Evolutionary conservation across 2,329 filamentous ascomycete species (phyloP).

Genomic region (Ophiosphaerella narmari): DNA sequence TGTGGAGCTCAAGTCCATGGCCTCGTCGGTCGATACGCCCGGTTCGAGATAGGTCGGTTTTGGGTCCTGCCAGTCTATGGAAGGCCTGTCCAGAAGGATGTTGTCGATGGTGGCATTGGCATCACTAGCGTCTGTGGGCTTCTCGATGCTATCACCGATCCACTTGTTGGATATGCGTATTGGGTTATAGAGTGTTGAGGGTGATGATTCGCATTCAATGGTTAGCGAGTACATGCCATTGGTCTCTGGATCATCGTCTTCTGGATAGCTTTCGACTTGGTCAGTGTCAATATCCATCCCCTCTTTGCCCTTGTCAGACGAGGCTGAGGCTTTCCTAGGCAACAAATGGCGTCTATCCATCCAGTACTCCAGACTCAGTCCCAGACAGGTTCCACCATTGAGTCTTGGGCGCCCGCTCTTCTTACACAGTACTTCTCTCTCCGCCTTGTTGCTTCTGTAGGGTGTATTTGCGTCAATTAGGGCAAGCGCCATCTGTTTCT

Average conservation of each 20-base stretch:
- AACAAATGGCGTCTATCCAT: constrained; percentile 62
- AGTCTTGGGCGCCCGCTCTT: constrained; percentile 72
- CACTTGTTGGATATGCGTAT: constrained; percentile 74
- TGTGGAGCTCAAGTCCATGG: constrained; percentile 60
- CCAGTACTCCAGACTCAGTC: constrained; percentile 79
- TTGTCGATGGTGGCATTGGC: constrained; percentile 41
- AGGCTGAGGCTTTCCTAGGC: constrained; percentile 15
- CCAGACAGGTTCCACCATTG: constrained; percentile 69
- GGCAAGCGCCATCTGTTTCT: constrained; percentile 56
- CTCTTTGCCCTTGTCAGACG: constrained; percentile 44
- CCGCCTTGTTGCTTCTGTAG: constrained; percentile 53
- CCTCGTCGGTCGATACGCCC: constrained; percentile 45
- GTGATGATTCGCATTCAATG: constrained; percentile 64
- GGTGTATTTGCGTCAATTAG: constrained; percentile 45
- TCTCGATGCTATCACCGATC: constrained; percentile 71
- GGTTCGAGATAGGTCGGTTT: constrained; percentile 60
- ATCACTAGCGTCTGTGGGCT: constrained; percentile 50
- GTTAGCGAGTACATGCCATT: constrained; percentile 68
- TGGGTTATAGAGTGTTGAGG: constrained; percentile 58
- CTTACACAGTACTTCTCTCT: constrained; percentile 67
- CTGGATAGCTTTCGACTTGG: constrained; percentile 21
- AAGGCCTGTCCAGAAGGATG: constrained; percentile 51
- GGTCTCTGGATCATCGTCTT: constrained; percentile 46
- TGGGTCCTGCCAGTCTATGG: constrained; percentile 74
- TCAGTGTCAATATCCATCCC: constrained; percentile 42